Conservation (phyloP, 192 early-diverging fungal genomes). For the Glomus cerebriforme region DNA sequence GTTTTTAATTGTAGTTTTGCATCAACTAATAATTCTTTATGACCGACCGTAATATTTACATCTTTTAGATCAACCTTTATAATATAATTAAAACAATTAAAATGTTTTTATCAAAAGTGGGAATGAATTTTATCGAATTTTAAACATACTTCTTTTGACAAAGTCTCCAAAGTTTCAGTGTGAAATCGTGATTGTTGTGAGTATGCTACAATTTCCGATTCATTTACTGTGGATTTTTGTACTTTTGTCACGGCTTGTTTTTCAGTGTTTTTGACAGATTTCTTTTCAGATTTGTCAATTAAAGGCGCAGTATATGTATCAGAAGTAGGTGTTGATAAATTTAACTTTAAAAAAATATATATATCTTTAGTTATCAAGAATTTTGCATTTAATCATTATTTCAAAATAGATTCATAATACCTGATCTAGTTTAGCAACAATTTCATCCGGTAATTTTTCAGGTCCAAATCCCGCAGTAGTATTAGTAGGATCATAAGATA, state of each 20-base stretch:
- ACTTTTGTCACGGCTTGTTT: slow-evolving; percentile 16
- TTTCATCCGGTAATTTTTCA: not conserved
- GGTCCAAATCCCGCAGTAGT: not conserved
- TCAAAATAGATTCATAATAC: slow-evolving; percentile 56
- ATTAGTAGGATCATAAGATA: not conserved
- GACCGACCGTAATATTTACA: slow-evolving; percentile 78
- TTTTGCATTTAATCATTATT: slow-evolving; percentile 30
- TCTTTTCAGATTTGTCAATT: slow-evolving; percentile 7
- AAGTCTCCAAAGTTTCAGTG: slow-evolving; percentile 73
- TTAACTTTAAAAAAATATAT: slow-evolving; percentile 38
- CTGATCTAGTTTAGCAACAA: slow-evolving; percentile 44
- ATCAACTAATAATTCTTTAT: slow-evolving; percentile 69
- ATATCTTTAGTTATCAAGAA: slow-evolving; percentile 38
- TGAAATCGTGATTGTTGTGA: slow-evolving; percentile 88
- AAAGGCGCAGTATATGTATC: too few relatives aligned
- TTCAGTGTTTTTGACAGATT: slow-evolving; percentile 2
- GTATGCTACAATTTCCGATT: slow-evolving; percentile 60
- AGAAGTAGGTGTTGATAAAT: slow-evolving; percentile 22
- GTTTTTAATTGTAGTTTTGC: slow-evolving; percentile 74
- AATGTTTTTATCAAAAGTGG: not conserved
- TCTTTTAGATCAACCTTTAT: slow-evolving; percentile 64
- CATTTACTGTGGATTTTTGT: slow-evolving; percentile 33
- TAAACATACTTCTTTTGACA: slow-evolving; percentile 63
- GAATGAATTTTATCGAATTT: not conserved
- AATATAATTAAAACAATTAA: not conserved